Conservation (phyloP, 495 filamentous ascomycete species). For the Jackrogersella minutella region DNA sequence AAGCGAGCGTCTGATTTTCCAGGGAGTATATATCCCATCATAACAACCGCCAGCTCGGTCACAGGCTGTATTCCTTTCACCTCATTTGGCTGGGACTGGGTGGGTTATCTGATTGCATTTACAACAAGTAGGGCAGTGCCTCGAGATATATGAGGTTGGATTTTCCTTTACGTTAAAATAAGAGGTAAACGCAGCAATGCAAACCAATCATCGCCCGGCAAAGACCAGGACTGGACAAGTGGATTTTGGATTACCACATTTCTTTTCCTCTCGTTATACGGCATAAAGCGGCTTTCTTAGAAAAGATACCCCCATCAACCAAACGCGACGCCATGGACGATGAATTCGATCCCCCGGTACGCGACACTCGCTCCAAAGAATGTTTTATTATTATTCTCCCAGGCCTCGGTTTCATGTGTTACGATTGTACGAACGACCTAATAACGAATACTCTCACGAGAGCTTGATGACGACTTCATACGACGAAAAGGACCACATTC, state of each 20-base stretch:
- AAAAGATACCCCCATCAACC: conserved; percentile 47
- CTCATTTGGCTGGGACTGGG: conserved; percentile 58
- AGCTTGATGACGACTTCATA: conserved; percentile 46
- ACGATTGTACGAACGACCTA: conserved; percentile 57
- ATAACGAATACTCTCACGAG: conserved; percentile 48
- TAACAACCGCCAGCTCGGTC: conserved; percentile 55
- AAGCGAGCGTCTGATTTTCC: conserved; percentile 53
- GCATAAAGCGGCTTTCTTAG: conserved; percentile 54
- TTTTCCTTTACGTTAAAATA: conserved; percentile 48
- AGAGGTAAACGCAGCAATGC: conserved; percentile 63
- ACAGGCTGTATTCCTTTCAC: conserved; percentile 43
- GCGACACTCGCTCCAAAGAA: conserved; percentile 45
- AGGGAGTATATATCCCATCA: conserved; percentile 44
- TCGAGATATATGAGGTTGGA: conserved; percentile 51
- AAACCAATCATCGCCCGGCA: conserved; percentile 52
- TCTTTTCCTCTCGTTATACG: conserved; percentile 43
- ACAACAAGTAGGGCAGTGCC: conserved; percentile 51
- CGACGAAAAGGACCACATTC: conserved; percentile 38
- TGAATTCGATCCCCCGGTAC: conserved; percentile 24
- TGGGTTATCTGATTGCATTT: conserved; percentile 60
- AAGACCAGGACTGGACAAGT: conserved; percentile 54
- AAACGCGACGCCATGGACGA: conserved; percentile 38
- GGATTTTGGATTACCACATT: conserved; percentile 36
- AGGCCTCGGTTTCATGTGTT: conserved; percentile 51
- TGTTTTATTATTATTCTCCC: conserved; percentile 32